Evolutionary conservation across 2,329 filamentous ascomycete species (phyloP), one percentile per base, ranked within the genome.

Genomic region (Neopestalotiopsis sp.): DNA sequence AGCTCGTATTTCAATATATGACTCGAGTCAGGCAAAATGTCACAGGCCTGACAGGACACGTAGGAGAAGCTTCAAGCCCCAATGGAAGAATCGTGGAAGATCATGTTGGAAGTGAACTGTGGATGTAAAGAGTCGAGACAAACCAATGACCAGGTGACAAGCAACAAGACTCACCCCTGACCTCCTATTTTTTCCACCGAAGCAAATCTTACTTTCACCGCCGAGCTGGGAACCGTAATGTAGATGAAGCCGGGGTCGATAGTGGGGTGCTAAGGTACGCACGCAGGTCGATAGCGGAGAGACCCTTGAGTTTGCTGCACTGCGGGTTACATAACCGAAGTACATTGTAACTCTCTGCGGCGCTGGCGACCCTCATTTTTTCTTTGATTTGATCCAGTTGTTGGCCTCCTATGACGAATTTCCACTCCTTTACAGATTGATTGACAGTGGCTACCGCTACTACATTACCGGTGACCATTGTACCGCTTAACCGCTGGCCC

Each of bases 351-450:
- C 12, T 62, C 32, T 62, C 62, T 20, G 32, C 62, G 40, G 34
- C 62, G 52, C 62, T 49, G 62, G 28, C 62, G 62, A 20, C 62
- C 40, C 45, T 65, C 52, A 57, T 64, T 64, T 40, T 45, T 38
- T 3, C 2, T 38, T 10, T 30, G 56, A 59, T 49, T 65, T 57
- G 59, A 67, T 40, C 38, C 57, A 59, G 24, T 59, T 59, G 59
- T 40, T 62, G 30, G 34, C 38, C 49, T 40, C 38, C 65, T 45
- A 67, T 49, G 57, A 67, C 20, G 56, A 32, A 45, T 59, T 45
- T 59, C 65, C 65, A 60, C 65, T 67, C 59, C 65, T 67, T 34
- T 59, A 38, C 58, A 42, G 65, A 42, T 52, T 52, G 45, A 17
- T 52, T 52, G 45, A 52, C 45, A 17, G 45, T 57, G n/a, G 17